Percentiles rank a stretch among this genome's conserved stretches.
Conservation (phyloP, 352 stramenopile species). For the Pythium oligandrum region DNA sequence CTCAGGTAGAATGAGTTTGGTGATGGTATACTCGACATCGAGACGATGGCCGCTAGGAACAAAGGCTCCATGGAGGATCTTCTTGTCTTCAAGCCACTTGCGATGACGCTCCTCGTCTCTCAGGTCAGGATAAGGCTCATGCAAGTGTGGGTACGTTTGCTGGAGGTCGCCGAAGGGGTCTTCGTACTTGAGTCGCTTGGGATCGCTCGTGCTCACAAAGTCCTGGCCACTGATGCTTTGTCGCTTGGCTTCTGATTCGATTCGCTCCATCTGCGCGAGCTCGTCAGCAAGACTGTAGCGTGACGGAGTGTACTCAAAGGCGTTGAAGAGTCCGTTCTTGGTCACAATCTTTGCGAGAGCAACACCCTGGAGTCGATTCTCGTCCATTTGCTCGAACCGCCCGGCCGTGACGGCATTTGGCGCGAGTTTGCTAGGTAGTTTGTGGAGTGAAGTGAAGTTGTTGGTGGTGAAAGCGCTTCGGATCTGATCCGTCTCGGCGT, state of each 20-base stretch:
- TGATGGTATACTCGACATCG: slow-evolving; percentile 46
- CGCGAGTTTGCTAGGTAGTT: slow-evolving; percentile 43
- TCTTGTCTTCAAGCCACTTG: slow-evolving; percentile 67
- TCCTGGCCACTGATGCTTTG: slow-evolving; percentile 62
- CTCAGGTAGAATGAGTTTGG: slow-evolving; percentile 61
- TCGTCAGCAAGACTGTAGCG: slow-evolving; percentile 60
- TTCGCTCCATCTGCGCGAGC: slow-evolving; percentile 56
- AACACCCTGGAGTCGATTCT: slow-evolving; percentile 48
- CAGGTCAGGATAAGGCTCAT: slow-evolving; percentile 58
- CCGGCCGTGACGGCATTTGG: slow-evolving; percentile 61
- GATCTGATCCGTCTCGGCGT: slow-evolving; percentile 71
- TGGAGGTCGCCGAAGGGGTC: slow-evolving; percentile 55
- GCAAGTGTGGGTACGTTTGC: slow-evolving; percentile 64
- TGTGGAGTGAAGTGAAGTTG: slow-evolving; percentile 68
- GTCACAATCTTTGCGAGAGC: slow-evolving; percentile 43
- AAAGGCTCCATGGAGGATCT: slow-evolving; percentile 65
- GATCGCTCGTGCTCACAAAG: slow-evolving; percentile 50
- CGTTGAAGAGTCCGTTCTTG: slow-evolving; percentile 68
- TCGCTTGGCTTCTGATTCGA: slow-evolving; percentile 64
- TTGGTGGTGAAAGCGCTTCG: slow-evolving; percentile 60
- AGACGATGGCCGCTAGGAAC: slow-evolving; percentile 49
- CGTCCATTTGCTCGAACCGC: slow-evolving; percentile 73
- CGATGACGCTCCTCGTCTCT: slow-evolving; percentile 48
- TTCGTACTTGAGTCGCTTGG: slow-evolving; percentile 62
- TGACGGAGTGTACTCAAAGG: slow-evolving; percentile 76